These are phyloP conservation scores for Nymphaea thermarum DNA, from an alignment of 164 flowering plant genomes.

Conservation along the genomic window DNA sequence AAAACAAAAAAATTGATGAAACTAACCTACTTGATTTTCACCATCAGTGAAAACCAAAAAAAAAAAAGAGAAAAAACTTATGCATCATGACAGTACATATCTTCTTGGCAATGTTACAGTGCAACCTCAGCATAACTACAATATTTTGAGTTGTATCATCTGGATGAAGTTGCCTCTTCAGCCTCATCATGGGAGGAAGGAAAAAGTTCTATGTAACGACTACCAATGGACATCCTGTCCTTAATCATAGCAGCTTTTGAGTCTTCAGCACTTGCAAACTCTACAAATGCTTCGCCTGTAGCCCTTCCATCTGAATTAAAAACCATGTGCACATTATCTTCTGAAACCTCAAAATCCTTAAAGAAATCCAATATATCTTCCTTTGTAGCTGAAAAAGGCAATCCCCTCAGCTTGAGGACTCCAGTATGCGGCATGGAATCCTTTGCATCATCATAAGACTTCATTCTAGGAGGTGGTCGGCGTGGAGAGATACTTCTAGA, in stretches of 20 bases:
- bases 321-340: slow-evolving; percentile 50
- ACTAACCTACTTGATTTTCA: no score
- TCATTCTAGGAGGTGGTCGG: slow-evolving; percentile 32
- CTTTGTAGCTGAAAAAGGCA: slow-evolving; percentile 78
- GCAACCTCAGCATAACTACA: no score
- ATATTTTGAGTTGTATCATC: no score
- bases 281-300: slow-evolving; percentile 86
- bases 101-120: no score
- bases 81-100: no score
- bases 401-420: slow-evolving; percentile 68
- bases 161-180: slow-evolving; percentile 46
- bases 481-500: slow-evolving; percentile 22
- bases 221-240: slow-evolving; percentile 80
- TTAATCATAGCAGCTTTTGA: slow-evolving; percentile 82
- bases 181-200: slow-evolving; percentile 63
- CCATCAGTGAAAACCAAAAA: no score
- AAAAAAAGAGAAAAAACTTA: no score
- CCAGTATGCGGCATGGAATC: slow-evolving; percentile 66
- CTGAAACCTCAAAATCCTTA: slow-evolving; percentile 58
- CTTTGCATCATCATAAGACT: slow-evolving; percentile 46
- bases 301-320: slow-evolving; percentile 65
- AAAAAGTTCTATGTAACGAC: slow-evolving; percentile 83
- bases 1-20: no score
- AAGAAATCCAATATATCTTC: slow-evolving; percentile 79
- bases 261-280: slow-evolving; percentile 65